phyloP scores from a whole-genome alignment of 257 asterid species.

The Thymus mandschuricus region DNA sequence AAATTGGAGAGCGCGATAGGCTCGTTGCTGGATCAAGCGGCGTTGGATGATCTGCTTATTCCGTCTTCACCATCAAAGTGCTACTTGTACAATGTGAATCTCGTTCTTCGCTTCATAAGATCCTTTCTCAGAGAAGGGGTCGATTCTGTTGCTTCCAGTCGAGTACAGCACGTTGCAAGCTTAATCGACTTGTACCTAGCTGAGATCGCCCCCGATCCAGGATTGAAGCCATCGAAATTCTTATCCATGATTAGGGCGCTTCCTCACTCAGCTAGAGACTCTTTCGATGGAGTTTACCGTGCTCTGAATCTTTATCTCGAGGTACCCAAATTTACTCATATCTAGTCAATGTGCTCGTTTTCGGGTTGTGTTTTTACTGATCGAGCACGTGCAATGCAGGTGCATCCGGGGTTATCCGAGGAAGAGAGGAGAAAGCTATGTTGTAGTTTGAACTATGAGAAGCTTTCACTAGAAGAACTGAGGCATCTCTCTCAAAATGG shows the following conservation, averaged over 20 bases:
- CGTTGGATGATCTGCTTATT: conserved; percentile 68
- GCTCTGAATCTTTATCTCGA: conserved; percentile 71
- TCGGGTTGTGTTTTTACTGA: background rate
- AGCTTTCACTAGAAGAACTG: conserved; percentile 58
- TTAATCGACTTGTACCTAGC: conserved; percentile 72
- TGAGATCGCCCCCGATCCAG: conserved; percentile 90
- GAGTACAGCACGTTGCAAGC: conserved; percentile 56
- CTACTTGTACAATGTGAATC: conserved; percentile 70
- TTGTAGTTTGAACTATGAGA: conserved; percentile 60
- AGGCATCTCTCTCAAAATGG: conserved; percentile 58
- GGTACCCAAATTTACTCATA: conserved; percentile 37
- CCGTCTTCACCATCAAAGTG: conserved; percentile 58
- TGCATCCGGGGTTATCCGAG: conserved; percentile 64
- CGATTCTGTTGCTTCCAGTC: conserved; percentile 58
- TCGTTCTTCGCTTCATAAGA: conserved; percentile 59
- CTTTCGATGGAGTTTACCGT: conserved; percentile 60
- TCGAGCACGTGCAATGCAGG: conserved; percentile 42
- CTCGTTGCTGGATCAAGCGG: conserved; percentile 61
- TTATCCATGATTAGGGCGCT: conserved; percentile 58
- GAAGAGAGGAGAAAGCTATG: conserved; percentile 65
- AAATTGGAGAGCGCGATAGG: conserved; percentile 75
- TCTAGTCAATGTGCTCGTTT: background rate
- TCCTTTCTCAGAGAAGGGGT: conserved; percentile 63
- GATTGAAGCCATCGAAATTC: conserved; percentile 65
- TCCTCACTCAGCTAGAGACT: conserved; percentile 74